Evolutionary conservation across 371 early-diverging fungal species (phyloP).

Genomic region (Nematocida sp.): DNA sequence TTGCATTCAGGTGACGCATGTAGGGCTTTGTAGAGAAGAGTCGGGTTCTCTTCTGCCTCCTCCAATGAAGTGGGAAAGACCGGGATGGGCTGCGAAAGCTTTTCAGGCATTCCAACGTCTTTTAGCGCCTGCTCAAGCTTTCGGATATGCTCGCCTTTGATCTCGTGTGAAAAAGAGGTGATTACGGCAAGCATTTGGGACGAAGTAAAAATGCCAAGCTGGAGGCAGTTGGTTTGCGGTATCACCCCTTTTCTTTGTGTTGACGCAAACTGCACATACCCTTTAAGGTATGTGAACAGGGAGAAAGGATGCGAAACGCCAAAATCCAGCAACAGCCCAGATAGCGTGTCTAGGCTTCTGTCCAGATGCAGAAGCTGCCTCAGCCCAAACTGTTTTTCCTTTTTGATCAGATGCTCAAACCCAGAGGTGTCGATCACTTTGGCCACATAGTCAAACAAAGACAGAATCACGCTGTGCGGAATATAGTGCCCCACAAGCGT

Average conservation of each 20-base stretch:
- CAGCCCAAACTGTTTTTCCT: background rate
- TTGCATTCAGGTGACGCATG: background rate
- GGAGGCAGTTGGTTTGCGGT: background rate
- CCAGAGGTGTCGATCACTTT: slow-evolving; percentile 16
- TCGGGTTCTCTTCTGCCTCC: slow-evolving; percentile 11
- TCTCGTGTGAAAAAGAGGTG: slow-evolving; percentile 6
- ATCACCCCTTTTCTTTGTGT: slow-evolving; percentile 25
- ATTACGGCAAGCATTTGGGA: slow-evolving; percentile 37
- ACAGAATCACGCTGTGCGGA: slow-evolving; percentile 6
- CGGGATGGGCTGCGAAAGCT: background rate
- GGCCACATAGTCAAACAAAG: slow-evolving; percentile 29
- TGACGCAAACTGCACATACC: slow-evolving; percentile 32
- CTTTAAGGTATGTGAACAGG: slow-evolving; percentile 6
- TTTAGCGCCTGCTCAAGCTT: slow-evolving; percentile 26
- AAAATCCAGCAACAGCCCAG: slow-evolving; percentile 11
- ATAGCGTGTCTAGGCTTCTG: slow-evolving; percentile 19
- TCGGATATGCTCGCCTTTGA: background rate
- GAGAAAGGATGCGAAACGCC: background rate
- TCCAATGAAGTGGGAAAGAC: slow-evolving; percentile 4
- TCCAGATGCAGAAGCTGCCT: slow-evolving; percentile 16
- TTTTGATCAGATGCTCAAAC: slow-evolving; percentile 33
- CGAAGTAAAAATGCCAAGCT: slow-evolving; percentile 35
- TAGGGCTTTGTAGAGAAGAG: slow-evolving; percentile 15
- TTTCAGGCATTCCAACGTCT: background rate
- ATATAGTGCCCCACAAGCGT: background rate